Conservation (phyloP, 345 rosid genomes). For the Salix caprea region DNA sequence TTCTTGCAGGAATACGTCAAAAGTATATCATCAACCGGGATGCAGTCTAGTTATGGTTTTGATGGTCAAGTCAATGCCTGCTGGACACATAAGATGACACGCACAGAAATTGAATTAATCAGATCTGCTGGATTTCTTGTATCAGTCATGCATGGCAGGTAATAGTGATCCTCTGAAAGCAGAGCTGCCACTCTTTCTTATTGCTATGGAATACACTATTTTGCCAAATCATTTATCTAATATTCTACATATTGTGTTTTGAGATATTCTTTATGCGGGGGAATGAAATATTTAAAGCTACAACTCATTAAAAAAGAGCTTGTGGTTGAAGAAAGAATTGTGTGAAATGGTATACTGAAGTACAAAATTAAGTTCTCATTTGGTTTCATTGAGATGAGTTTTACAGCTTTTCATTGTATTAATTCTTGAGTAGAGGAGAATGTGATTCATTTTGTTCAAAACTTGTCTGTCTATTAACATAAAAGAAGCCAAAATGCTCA, state of each 20-base stretch:
- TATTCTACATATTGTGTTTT: background rate
- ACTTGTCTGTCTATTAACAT: background rate
- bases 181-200: background rate
- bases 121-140: constrained; percentile 79
- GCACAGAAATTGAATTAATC: constrained; percentile 54
- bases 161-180: constrained; percentile 3
- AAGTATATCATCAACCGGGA: constrained; percentile 84
- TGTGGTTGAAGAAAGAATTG: background rate
- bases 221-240: background rate
- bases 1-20: constrained; percentile 76
- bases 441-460: background rate
- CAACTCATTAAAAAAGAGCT: background rate
- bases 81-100: constrained; percentile 81
- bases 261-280: background rate
- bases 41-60: constrained; percentile 81
- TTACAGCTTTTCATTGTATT: background rate
- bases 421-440: background rate
- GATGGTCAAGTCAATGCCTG: constrained; percentile 95
- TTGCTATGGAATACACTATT: background rate
- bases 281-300: background rate
- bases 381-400: background rate
- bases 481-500: background rate
- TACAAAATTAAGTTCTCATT: background rate
- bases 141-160: constrained; percentile 96
- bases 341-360: background rate